Conservation (phyloP, 192 early-diverging fungal genomes). For the Phycomyces blakesleeanus region DNA sequence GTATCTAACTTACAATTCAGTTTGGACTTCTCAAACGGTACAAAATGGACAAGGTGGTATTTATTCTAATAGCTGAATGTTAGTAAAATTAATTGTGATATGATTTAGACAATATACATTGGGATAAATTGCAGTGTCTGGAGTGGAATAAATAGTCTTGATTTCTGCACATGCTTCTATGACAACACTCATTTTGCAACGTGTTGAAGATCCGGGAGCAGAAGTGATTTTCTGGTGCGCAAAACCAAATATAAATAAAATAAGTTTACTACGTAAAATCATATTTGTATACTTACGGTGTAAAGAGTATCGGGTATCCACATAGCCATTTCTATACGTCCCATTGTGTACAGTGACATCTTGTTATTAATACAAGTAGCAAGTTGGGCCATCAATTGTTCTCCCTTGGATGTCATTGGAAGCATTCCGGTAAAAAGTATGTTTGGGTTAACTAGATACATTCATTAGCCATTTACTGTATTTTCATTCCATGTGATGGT, state of each 20-base stretch:
- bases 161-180: conserved; percentile 29
- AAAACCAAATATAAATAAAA: background rate
- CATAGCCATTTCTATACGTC: conserved; percentile 37
- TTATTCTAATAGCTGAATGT: background rate
- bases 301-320: conserved; percentile 29
- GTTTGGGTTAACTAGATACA: conserved; percentile 20
- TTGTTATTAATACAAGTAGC: conserved; percentile 32
- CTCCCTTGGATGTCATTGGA: conserved; percentile 27
- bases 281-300: conserved; percentile 12
- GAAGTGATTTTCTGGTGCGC: conserved; percentile 18
- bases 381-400: conserved; percentile 34
- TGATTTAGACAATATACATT: conserved; percentile 9
- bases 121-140: conserved; percentile 19
- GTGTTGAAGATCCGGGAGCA: conserved; percentile 10
- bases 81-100: background rate
- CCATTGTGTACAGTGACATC: conserved; percentile 33
- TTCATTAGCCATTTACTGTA: background rate
- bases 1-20: conserved; percentile 16
- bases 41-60: conserved; percentile 31
- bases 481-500: background rate
- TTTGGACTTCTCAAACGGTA: conserved; percentile 20
- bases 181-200: conserved; percentile 36
- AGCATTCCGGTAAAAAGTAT: conserved; percentile 36
- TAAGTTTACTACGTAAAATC: too few species aligned
- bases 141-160: conserved; percentile 3